A percentile compares a stretch with the other conserved stretches of the same genome.
Evolutionary conservation across 2,329 filamentous ascomycete species (phyloP).

Genomic region (Cryphonectria radicalis): DNA sequence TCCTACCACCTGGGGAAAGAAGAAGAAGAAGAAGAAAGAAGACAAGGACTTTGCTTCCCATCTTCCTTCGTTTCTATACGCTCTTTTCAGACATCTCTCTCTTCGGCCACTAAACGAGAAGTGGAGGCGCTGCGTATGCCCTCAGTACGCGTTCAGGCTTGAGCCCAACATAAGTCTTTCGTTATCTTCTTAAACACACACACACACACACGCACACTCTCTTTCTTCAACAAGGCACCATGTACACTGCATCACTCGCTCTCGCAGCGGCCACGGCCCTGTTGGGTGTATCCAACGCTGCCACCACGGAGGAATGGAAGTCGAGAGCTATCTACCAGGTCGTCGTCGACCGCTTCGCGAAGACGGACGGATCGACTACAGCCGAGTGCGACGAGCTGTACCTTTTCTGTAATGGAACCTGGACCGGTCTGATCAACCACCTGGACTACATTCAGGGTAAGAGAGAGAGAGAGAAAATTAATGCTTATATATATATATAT

Average conservation of each 20-base stretch:
- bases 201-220: not conserved
- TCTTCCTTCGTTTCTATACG: constrained; percentile 20
- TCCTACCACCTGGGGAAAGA: constrained; percentile 8
- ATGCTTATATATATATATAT: no score
- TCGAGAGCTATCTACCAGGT: constrained; percentile 62
- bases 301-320: constrained; percentile 49
- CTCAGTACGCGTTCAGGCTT: constrained; percentile 18
- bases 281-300: constrained; percentile 49
- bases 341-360: constrained; percentile 60
- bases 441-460: constrained; percentile 64
- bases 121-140: not conserved
- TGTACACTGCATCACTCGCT: constrained; percentile 29
- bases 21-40: not conserved
- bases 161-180: constrained; percentile 5
- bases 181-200: not conserved
- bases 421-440: constrained; percentile 59
- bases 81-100: constrained; percentile 20
- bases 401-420: constrained; percentile 65
- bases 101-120: constrained; percentile 5
- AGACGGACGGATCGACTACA: constrained; percentile 50
- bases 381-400: constrained; percentile 46
- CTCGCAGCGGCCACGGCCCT: constrained; percentile 34
- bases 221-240: constrained; percentile 11
- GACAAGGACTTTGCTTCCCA: constrained; percentile 15
- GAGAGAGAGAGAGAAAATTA: not conserved